Conservation (phyloP, 1,284 basidiomycete genomes). For the Exsudoporus floridanus region DNA sequence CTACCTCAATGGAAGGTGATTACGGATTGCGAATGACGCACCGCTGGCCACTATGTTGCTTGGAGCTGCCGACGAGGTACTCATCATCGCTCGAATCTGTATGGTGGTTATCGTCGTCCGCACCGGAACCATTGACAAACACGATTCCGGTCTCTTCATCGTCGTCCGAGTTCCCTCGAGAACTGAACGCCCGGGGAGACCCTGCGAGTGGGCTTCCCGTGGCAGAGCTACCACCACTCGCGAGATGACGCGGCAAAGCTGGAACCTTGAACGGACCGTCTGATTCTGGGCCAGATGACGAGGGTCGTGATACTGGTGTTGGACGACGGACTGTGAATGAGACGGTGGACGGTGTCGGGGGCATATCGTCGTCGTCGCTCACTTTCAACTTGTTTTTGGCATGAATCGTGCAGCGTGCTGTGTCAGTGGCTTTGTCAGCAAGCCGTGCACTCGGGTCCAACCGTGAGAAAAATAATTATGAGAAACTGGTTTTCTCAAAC, state of each 20-base stretch:
- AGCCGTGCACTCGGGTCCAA: too few species aligned
- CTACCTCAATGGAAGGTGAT: constrained; percentile 7
- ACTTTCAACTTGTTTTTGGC: background rate
- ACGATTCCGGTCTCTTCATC: constrained; percentile 30
- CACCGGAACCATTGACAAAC: constrained; percentile 20
- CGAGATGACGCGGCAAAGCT: constrained; percentile 51
- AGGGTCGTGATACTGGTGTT: constrained; percentile 56
- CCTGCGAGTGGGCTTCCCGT: constrained; percentile 57
- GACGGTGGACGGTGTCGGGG: constrained; percentile 45
- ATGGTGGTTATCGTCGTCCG: constrained; percentile 24
- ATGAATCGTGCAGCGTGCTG: background rate
- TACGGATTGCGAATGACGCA: constrained; percentile 47
- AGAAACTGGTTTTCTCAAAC: too few species aligned
- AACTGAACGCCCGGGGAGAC: constrained; percentile 45
- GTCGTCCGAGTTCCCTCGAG: constrained; percentile 37
- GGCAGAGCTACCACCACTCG: constrained; percentile 38
- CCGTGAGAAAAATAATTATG: too few species aligned
- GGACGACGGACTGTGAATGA: constrained; percentile 77
- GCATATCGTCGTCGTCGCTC: constrained; percentile 7
- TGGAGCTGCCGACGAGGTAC: constrained; percentile 67
- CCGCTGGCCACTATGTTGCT: constrained; percentile 70
- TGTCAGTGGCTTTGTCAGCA: background rate
- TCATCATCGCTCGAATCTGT: constrained; percentile 64
- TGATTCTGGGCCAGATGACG: constrained; percentile 60
- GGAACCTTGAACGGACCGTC: constrained; percentile 59